Base-by-base conservation (phyloP, 1,284 basidiomycete species). In the Cryptococcus sp. region DNA sequence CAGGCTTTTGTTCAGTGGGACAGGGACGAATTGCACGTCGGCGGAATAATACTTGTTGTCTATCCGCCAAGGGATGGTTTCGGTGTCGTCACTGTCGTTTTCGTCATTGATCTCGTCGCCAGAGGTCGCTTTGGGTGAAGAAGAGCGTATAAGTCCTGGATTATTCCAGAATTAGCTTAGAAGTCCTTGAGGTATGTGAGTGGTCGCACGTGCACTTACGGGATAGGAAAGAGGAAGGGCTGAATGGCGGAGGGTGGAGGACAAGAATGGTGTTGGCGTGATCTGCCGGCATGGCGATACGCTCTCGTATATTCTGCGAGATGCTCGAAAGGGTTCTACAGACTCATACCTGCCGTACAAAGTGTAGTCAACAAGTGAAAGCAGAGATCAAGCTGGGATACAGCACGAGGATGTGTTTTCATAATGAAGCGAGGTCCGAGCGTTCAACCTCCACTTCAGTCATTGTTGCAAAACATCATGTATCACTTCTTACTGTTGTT, bases 41-140 rank as follows among this genome's bases (percentile, higher is more conserved):
- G 91, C 91, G 13, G 85, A 84, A 78, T 93, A 93, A 77, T 93
- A 93, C 75, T 86, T 88, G 80, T 93, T 93, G 58, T 81, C 79
- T 59, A 93, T 89, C 34, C 82, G 87, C 89, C 89, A 93, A 15
- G 86, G 86, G 37, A 88, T 75, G 1, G 20, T 20, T 13, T 54
- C 52, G 44, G 49, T 54, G 1, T 58, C 52, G 20, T 39, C 47
- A 37, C 29, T 7, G 25, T 39, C 37, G 25, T 34, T 15, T 10
- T 34, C 29, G 29, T 34, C 29, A 34, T 34, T 4, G 8, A 2
- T 34, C 8, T 4, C 8, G 29, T 34, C 29, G 8, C 29, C 29
- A 10, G 29, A 34, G 3, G 8, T 34, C 29, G 29, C 8, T 4
- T 13, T 13, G 2, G 29, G 29, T 6, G 52, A 25, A 37, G 45